phyloP scores from a whole-genome alignment of 139 green algal species.

The Tetradesmus obliquus region DNA sequence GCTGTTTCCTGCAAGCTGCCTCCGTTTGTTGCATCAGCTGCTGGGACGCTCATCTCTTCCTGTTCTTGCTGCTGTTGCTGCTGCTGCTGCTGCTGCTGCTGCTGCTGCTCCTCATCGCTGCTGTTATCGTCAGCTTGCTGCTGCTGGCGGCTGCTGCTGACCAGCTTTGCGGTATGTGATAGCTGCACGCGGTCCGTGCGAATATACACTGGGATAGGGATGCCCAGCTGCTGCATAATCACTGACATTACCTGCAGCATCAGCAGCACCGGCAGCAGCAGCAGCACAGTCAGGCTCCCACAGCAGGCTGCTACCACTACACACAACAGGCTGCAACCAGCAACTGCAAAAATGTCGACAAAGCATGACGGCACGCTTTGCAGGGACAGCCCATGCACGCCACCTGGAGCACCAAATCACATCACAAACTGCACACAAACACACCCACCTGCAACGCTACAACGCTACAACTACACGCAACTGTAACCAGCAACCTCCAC shows the following conservation, averaged over 20 bases:
- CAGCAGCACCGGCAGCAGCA: slow-evolving; percentile 35
- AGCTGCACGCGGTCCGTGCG: slow-evolving; percentile 58
- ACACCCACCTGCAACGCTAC: too few species aligned
- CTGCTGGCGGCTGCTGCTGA: neutral
- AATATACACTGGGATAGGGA: slow-evolving; percentile 55
- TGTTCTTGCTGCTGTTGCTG: neutral
- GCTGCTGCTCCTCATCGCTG: neutral
- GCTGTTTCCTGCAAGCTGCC: neutral
- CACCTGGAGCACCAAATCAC: too few species aligned
- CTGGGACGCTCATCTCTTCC: neutral
- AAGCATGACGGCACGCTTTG: too few species aligned
- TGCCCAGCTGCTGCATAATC: slow-evolving; percentile 54
- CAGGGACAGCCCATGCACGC: neutral
- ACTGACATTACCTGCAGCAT: slow-evolving; percentile 54
- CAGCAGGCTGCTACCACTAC: too few species aligned
- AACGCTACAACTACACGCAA: too few species aligned
- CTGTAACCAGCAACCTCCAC: too few species aligned
- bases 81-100: neutral
- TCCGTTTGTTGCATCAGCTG: slow-evolving; percentile 2
- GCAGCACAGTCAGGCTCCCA: neutral
- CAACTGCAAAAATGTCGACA: too few species aligned
- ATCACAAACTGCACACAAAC: too few species aligned
- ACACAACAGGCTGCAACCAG: too few species aligned
- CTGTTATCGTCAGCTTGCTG: neutral
- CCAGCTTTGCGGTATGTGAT: slow-evolving; percentile 22